These are phyloP conservation scores for Melocanna baccifera DNA, from an alignment of 176 grass and related monocot genomes.

Conservation along the genomic window DNA sequence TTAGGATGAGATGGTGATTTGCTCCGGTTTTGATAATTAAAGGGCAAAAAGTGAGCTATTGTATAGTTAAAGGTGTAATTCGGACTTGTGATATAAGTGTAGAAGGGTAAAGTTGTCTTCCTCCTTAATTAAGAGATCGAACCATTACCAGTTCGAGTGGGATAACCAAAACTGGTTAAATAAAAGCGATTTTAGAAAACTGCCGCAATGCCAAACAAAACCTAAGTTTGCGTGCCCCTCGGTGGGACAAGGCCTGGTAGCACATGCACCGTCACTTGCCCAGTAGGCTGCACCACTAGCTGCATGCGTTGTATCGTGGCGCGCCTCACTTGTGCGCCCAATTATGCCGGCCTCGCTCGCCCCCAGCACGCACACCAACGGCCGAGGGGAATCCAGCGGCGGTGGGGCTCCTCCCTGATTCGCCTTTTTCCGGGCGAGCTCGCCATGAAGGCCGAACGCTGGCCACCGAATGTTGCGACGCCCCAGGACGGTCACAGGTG, in stretches of 20 bases:
- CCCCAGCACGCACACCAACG: not conserved
- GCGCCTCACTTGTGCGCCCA: constrained; percentile 17
- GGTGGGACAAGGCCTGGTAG: not conserved
- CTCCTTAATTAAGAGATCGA: too few relatives aligned
- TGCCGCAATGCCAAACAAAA: not conserved
- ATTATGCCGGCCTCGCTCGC: constrained; percentile 5
- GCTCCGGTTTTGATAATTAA: too few relatives aligned
- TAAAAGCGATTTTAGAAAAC: not conserved
- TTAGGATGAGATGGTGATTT: too few relatives aligned
- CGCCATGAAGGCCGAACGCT: not conserved
- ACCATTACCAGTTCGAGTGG: too few relatives aligned
- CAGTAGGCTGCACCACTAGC: not conserved
- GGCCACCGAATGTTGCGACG: not conserved
- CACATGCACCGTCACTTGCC: not conserved
- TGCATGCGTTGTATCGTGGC: not conserved
- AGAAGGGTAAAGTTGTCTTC: too few relatives aligned
- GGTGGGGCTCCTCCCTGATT: not conserved
- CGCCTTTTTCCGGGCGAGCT: constrained; percentile 15
- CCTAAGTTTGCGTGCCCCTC: not conserved
- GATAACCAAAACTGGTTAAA: not conserved
- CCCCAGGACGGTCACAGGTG: constrained; percentile 3
- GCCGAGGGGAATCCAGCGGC: not conserved
- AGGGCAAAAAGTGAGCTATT: too few relatives aligned
- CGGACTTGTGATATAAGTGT: too few relatives aligned
- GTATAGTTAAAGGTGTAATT: too few relatives aligned